A percentile compares a stretch with the other conserved stretches of the same genome.
Conservation (phyloP, 805 yeast genomes). For the Lachancea sp. region DNA sequence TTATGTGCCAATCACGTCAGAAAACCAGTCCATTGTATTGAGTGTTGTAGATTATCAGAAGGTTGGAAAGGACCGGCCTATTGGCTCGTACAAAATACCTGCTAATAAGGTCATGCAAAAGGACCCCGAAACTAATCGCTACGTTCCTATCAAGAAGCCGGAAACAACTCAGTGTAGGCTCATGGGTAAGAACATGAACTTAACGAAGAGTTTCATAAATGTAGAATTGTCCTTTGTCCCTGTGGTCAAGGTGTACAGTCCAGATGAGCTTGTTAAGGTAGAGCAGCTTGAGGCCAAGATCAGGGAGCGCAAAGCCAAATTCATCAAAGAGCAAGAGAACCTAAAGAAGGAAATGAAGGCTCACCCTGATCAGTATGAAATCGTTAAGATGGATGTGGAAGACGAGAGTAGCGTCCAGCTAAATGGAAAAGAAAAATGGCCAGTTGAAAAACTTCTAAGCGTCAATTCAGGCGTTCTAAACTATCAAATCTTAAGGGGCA, state of each 20-base stretch:
- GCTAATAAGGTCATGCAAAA: conserved; percentile 44
- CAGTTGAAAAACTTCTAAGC: conserved; percentile 46
- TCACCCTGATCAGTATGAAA: conserved; percentile 57
- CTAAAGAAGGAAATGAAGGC: conserved; percentile 47
- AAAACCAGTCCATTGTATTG: conserved; percentile 51
- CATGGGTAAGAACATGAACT: conserved; percentile 32
- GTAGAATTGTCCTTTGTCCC: conserved; percentile 64
- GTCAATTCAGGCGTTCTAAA: conserved; percentile 55
- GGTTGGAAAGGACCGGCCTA: conserved; percentile 53
- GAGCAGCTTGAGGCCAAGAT: conserved; percentile 37
- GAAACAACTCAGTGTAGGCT: conserved; percentile 35
- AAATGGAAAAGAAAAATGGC: conserved; percentile 37
- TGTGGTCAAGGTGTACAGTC: conserved; percentile 53
- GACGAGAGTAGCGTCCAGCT: conserved; percentile 29
- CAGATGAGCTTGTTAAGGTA: conserved; percentile 46
- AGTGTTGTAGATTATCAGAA: conserved; percentile 63
- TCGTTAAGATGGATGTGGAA: conserved; percentile 46
- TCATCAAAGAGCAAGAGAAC: conserved; percentile 40
- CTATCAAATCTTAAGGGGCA: conserved; percentile 47
- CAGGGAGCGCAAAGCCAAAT: conserved; percentile 35
- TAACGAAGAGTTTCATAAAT: conserved; percentile 45
- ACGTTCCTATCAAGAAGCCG: conserved; percentile 42
- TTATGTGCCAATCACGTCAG: conserved; percentile 56
- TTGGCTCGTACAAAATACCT: conserved; percentile 53
- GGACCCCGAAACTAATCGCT: conserved; percentile 40